A percentile compares a stretch with the other conserved stretches of the same genome.
Conservation (phyloP, 148 eudicot genomes). For the Diospyros kaki region DNA sequence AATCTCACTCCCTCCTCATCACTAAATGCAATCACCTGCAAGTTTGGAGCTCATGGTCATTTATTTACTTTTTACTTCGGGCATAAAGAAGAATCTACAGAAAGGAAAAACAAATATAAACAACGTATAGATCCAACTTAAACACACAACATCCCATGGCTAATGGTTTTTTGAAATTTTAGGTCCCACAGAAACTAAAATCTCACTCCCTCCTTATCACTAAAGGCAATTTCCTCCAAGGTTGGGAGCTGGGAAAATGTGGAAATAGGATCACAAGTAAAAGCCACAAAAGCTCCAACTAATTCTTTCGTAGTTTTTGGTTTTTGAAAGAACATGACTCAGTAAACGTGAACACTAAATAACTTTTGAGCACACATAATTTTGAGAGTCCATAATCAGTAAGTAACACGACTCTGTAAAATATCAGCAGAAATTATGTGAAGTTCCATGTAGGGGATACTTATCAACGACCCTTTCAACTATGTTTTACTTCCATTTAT, state of each 20-base stretch:
- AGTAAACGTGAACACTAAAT: neutral
- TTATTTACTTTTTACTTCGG: too few species aligned
- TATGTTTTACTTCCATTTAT: neutral
- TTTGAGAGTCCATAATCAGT: neutral
- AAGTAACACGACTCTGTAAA: too few species aligned
- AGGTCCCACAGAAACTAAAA: conserved; percentile 41
- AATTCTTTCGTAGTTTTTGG: neutral
- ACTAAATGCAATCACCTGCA: conserved; percentile 91
- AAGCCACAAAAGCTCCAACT: neutral
- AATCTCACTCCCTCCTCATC: conserved; percentile 98
- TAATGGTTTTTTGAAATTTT: too few species aligned
- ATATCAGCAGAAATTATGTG: too few species aligned
- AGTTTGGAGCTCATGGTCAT: conserved; percentile 9
- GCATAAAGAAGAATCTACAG: too few species aligned
- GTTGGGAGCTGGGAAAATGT: neutral
- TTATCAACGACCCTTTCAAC: neutral
- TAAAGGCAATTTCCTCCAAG: conserved; percentile 83
- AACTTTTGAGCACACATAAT: neutral
- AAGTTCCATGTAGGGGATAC: neutral
- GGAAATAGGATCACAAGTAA: too few species aligned
- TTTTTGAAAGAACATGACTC: neutral
- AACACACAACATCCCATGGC: too few species aligned
- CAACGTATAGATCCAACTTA: too few species aligned
- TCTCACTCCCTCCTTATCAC: conserved; percentile 97
- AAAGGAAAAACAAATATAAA: neutral